Conservation (phyloP, 768 basidiomycete species). For the Guyanaporus albipodus region DNA sequence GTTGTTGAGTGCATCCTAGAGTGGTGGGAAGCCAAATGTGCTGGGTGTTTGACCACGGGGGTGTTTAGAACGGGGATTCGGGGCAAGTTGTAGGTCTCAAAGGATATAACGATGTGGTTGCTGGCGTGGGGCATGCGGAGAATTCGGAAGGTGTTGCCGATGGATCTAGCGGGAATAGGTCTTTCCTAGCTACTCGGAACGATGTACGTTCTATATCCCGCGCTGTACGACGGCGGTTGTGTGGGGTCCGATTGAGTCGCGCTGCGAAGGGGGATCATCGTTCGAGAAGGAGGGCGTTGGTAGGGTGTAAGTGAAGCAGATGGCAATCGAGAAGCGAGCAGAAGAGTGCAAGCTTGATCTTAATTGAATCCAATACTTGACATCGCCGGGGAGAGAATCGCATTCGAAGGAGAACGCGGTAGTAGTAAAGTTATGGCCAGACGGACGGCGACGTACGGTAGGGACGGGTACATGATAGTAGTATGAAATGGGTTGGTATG, state of each 20-base stretch:
- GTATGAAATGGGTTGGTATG: slow-evolving; percentile 2
- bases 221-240: not conserved
- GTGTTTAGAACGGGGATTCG: slow-evolving; percentile 57
- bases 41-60: slow-evolving; percentile 53
- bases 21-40: slow-evolving; percentile 55
- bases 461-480: too few relatives aligned
- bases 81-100: slow-evolving; percentile 39
- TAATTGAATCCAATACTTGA: too few relatives aligned
- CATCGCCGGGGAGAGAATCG: too few relatives aligned
- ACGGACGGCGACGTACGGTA: slow-evolving; percentile 5
- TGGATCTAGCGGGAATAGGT: slow-evolving; percentile 1
- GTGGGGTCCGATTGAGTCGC: not conserved
- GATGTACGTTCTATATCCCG: not conserved
- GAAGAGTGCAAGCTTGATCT: too few relatives aligned
- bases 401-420: not conserved
- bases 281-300: slow-evolving; percentile 6
- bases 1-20: slow-evolving; percentile 63
- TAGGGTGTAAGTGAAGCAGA: slow-evolving; percentile 4
- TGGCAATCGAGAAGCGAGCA: slow-evolving; percentile 1
- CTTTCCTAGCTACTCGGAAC: slow-evolving; percentile 7
- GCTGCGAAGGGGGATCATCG: too few relatives aligned
- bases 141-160: not conserved
- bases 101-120: too few relatives aligned
- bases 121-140: too few relatives aligned
- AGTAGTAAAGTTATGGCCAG: slow-evolving; percentile 5